Evolutionary conservation across 108 stramenopile species (phyloP), one percentile per base, ranked within the genome.

Genomic region (Parietichytrium sp.): DNA sequence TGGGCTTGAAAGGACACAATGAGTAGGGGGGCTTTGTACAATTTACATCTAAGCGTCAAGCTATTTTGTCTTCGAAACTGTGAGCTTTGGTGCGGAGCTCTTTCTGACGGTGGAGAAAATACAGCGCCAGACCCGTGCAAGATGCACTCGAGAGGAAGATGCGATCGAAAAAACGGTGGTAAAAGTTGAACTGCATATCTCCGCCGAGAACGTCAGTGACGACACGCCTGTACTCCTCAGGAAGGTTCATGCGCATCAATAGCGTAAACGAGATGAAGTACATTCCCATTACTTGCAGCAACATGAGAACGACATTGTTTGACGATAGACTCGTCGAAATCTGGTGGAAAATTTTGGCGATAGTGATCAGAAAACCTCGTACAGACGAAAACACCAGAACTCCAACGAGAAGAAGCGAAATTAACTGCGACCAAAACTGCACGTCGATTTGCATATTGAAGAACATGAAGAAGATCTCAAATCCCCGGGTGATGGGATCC

Each of bases 131-230:
- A 10, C 38, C 18, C 12, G 80, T 81, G n/a, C 27, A 61, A 15
- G 61, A 16, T 6, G 80, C 55, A 38, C 54, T 26, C 10, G 23
- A 53, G 29, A 81, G 80, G 33, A 79, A 81, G 6, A 55, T 79
- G 27, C 25, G 25, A 54, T 81, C 81, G 49, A 81, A 81, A 29
- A 79, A 81, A 18, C 81, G 81, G 38, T 81, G 54, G 47, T 79
- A 81, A 3, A 81, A 81, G 0, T 6, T 4, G 1, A 54, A 81
- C 0, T 81, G 55, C 38, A 81, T 10, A 3, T 72, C 55, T 3
- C 47, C 54, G 38, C 81, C 81, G n/a, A 81, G 47, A 18, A 77
- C 81, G 4, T 13, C 45, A 4, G 54, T 55, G 20, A 81, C 45
- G 4, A 78, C 45, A 7, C 77, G 38, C 25, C 81, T 26, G 29